These are phyloP conservation scores for Alnus rubra DNA, from an alignment of 306 rosid genomes.

Conservation along the genomic window DNA sequence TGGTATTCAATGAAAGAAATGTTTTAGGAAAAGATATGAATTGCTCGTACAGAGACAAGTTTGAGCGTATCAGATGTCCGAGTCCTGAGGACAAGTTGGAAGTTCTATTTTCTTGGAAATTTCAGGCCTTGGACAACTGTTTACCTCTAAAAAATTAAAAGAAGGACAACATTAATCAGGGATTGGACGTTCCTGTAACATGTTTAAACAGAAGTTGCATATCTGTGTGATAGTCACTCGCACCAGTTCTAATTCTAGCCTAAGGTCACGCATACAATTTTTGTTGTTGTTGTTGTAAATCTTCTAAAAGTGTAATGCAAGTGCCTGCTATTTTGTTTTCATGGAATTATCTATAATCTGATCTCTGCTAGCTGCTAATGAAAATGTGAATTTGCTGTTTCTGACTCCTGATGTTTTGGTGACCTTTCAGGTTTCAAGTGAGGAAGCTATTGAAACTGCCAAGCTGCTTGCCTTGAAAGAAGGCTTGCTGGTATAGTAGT, in stretches of 20 bases:
- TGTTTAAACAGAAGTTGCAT: no score
- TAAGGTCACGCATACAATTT: no score
- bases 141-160: no score
- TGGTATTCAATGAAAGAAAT: neutral
- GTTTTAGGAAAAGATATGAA: neutral
- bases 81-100: neutral
- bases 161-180: no score
- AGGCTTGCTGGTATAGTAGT: slow-evolving; percentile 65
- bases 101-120: neutral
- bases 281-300: neutral
- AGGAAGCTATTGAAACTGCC: slow-evolving; percentile 77
- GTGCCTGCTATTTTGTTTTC: neutral
- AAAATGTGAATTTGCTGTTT: neutral
- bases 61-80: neutral
- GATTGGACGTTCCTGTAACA: no score
- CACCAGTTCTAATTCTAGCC: no score
- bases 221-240: no score
- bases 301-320: neutral
- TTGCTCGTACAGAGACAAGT: neutral
- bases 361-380: slow-evolving; percentile 1
- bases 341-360: neutral
- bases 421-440: slow-evolving; percentile 48
- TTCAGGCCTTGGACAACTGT: neutral
- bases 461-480: slow-evolving; percentile 72
- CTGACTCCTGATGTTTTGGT: slow-evolving; percentile 16